A percentile compares a stretch with the other conserved stretches of the same genome.
Conservation (phyloP, 352 stramenopile genomes). For the Phytopythium oedochilum region DNA sequence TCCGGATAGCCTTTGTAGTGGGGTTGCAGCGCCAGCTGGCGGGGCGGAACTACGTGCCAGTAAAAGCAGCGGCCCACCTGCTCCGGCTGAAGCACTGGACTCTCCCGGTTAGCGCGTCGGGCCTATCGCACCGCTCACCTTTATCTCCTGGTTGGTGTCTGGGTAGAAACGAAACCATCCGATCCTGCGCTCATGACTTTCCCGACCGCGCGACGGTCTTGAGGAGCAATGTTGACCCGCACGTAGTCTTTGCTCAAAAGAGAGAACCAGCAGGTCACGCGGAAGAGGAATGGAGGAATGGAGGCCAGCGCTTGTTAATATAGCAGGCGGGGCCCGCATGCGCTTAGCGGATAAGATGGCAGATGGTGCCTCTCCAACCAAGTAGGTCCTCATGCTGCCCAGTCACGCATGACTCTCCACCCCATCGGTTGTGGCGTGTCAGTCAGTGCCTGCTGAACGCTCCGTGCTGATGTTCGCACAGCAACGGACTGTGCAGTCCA, state of each 20-base stretch:
- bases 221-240: background rate
- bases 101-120: background rate
- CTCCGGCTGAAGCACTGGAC: background rate
- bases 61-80: constrained; percentile 4
- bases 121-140: background rate
- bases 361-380: background rate
- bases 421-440: background rate
- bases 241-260: background rate
- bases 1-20: background rate
- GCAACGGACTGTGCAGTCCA: too few species aligned
- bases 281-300: background rate
- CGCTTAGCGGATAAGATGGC: background rate
- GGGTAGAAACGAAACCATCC: background rate
- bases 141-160: background rate
- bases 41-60: background rate
- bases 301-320: background rate
- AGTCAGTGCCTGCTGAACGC: background rate
- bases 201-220: background rate
- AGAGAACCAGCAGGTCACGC: constrained; percentile 1
- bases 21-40: constrained; percentile 2
- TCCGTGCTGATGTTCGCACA: too few species aligned
- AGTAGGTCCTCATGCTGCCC: background rate
- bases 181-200: background rate
- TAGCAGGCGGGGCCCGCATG: background rate
- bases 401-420: background rate